A percentile compares a stretch with the other conserved stretches of the same genome.
These are phyloP conservation scores for Beauveria rudraprayagi DNA, from an alignment of 2,329 filamentous ascomycete genomes.

Conservation along the genomic window DNA sequence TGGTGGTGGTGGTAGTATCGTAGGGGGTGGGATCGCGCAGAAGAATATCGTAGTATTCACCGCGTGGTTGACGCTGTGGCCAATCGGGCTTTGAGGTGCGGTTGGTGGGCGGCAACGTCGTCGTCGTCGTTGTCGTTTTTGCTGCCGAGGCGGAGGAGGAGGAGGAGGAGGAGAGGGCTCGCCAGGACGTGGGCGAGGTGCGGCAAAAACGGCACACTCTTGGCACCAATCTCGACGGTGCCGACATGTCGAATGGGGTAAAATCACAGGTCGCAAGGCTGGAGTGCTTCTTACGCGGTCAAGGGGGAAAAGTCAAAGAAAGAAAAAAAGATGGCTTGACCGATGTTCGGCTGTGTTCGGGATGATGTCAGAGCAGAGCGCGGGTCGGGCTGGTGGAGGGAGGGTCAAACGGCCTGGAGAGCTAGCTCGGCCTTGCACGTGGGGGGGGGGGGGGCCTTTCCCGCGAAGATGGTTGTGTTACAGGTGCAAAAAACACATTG, in stretches of 20 bases:
- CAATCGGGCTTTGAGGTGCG: not conserved
- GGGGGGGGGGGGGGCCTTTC: too few relatives aligned
- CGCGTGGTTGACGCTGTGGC: slow-evolving; percentile 6
- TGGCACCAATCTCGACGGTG: not conserved
- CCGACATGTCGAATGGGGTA: not conserved
- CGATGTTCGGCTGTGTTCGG: slow-evolving; percentile 1
- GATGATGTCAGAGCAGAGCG: slow-evolving; percentile 10
- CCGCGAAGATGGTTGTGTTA: not conserved
- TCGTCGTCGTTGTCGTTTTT: not conserved
- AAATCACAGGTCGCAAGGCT: not conserved
- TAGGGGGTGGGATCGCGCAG: slow-evolving; percentile 9
- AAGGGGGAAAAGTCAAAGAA: too few relatives aligned
- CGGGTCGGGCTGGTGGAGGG: slow-evolving; percentile 1
- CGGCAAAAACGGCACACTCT: slow-evolving; percentile 4
- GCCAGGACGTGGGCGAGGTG: not conserved
- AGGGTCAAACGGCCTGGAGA: not conserved
- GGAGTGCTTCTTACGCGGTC: not conserved
- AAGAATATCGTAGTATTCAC: slow-evolving; percentile 12
- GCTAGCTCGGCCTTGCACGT: not conserved
- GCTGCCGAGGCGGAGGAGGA: not conserved
- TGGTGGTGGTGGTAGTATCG: not conserved
- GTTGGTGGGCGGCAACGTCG: not conserved
- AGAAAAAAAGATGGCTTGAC: not conserved
- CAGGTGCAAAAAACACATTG: not conserved
- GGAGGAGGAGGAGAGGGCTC: not conserved